These are phyloP conservation scores for Aureobasidium lini DNA, from an alignment of 2,329 filamentous ascomycete genomes.

Conservation along the genomic window DNA sequence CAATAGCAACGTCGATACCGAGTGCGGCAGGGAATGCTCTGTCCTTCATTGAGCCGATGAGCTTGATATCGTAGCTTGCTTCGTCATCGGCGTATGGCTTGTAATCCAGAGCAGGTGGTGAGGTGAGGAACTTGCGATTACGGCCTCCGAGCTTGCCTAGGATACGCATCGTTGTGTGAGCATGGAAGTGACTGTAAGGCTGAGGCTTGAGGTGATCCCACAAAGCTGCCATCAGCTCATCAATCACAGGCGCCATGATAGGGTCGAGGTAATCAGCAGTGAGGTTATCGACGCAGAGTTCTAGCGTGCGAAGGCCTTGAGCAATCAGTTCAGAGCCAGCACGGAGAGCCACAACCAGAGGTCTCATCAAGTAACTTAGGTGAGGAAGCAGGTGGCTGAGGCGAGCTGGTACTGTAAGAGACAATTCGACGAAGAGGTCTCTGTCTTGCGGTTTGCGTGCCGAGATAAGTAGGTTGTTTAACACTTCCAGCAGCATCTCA, in stretches of 20 bases:
- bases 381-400: constrained; percentile 93
- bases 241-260: constrained; percentile 98
- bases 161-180: constrained; percentile 96
- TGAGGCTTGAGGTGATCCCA: constrained; percentile 93
- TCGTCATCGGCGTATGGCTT: constrained; percentile 80
- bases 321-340: constrained; percentile 90
- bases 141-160: constrained; percentile 91
- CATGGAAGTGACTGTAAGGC: constrained; percentile 94
- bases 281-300: constrained; percentile 95
- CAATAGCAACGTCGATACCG: constrained; percentile 81
- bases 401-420: constrained; percentile 87
- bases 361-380: constrained; percentile 92
- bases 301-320: constrained; percentile 84
- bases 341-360: constrained; percentile 87
- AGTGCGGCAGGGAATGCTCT: constrained; percentile 79
- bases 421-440: constrained; percentile 94
- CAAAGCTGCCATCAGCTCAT: constrained; percentile 94
- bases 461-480: constrained; percentile 88
- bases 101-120: constrained; percentile 75
- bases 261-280: constrained; percentile 97
- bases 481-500: constrained; percentile 94
- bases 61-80: constrained; percentile 77
- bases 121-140: constrained; percentile 91
- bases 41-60: constrained; percentile 84
- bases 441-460: constrained; percentile 84